Evolutionary conservation across 768 basidiomycete genomes (phyloP), one percentile per base, ranked within the genome.

Genomic region (Nevesoporus exiguus): DNA sequence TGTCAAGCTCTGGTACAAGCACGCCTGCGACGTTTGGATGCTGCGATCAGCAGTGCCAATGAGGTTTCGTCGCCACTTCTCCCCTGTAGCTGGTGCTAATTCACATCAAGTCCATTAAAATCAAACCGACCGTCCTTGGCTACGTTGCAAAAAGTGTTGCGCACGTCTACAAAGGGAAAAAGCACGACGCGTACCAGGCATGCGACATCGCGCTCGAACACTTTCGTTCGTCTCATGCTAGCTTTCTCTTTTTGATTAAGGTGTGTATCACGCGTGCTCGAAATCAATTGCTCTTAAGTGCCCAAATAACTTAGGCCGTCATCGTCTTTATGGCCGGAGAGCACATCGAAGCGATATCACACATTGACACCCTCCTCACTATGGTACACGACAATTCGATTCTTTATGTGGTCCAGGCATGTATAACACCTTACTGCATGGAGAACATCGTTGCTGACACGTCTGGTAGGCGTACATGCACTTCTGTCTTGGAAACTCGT

Each of bases 1-100:
- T 3, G 34, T 44, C 43, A 36, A 37, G 33, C 43, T 22, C 51
- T 52, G 9, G 36, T 46, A 9, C 51, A 44, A 0, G 44, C 51
- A 5, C 43, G 44, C 14, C 29, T 37, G 43, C 21, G 9, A 5
- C 51, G n/a, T 21, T 46, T n/a, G 43, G 40, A 52, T 0, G 9
- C n/a, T 30, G 58, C 7, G 17, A 22, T 31, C 17, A 11, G n/a
- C 0, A 52, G 60, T 30, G 59, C 59, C 1, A 19, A 55, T 22
- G 7, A 46, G 43, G 61, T 61, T 8, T 34, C 9, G 2, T 11
- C 9, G 7, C 14, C 31, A 10, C 2, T 2, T 9, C 17, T 36
- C 9, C 17, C 7, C 27, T 21, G 27, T 30, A 14, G 1, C 48
- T 40, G 39, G 41, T 21, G 1, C 11, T 14, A 31, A 22, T 17